Percentiles rank a stretch among this genome's conserved stretches.
Conservation (phyloP, 2,329 filamentous ascomycete species). For the Claviceps sp. region DNA sequence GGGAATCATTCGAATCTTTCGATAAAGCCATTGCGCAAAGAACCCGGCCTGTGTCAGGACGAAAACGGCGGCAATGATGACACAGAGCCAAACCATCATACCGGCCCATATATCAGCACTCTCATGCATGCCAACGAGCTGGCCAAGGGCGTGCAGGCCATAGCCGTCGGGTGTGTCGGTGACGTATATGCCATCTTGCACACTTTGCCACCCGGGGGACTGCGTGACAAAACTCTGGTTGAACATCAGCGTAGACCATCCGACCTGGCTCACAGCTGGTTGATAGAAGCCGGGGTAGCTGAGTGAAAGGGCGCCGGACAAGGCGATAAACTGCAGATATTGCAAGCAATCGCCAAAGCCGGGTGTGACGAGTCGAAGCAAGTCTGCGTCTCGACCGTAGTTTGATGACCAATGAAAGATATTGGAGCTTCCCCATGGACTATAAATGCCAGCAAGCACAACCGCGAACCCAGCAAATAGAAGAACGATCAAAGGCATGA, state of each 20-base stretch:
- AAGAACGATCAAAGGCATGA: constrained; percentile 66
- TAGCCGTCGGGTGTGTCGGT: constrained; percentile 70
- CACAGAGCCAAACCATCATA: constrained; percentile 82
- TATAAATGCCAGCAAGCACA: constrained; percentile 71
- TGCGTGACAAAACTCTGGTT: constrained; percentile 76
- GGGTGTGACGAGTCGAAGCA: constrained; percentile 82
- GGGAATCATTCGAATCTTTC: constrained; percentile 53
- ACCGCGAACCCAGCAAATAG: constrained; percentile 72
- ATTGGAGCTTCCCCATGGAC: constrained; percentile 85
- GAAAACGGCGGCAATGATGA: constrained; percentile 56
- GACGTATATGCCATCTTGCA: constrained; percentile 78
- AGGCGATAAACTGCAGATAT: constrained; percentile 84
- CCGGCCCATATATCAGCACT: constrained; percentile 81
- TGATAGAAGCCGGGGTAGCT: constrained; percentile 92
- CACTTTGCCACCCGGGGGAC: constrained; percentile 47
- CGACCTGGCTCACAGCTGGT: constrained; percentile 72
- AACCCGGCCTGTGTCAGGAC: constrained; percentile 67
- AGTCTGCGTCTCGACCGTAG: constrained; percentile 84
- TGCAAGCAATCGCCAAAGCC: constrained; percentile 95
- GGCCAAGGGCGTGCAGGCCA: constrained; percentile 65
- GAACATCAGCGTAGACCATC: constrained; percentile 88
- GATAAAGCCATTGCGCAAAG: constrained; percentile 60
- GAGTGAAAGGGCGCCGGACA: constrained; percentile 78
- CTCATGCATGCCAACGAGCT: constrained; percentile 67
- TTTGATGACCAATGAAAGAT: constrained; percentile 96